A percentile compares a stretch with the other conserved stretches of the same genome.
phyloP scores from a whole-genome alignment of 768 basidiomycete genomes.

The Russula sp. region DNA sequence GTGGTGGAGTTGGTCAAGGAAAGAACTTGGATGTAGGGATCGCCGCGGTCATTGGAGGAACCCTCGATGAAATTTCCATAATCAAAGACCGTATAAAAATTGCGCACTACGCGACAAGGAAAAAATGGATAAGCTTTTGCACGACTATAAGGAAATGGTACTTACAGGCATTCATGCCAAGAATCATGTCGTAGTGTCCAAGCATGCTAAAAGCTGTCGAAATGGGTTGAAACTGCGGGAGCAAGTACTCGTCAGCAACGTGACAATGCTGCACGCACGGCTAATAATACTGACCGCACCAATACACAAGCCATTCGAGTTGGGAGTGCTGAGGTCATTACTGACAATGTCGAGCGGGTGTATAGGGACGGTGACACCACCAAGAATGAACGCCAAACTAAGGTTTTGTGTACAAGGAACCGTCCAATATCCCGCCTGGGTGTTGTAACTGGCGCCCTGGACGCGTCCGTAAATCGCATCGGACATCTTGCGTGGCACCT shows the following conservation, averaged over 20 bases:
- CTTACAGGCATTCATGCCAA: constrained; percentile 76
- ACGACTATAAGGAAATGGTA: not conserved
- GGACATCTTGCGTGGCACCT: constrained; percentile 66
- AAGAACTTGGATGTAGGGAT: constrained; percentile 66
- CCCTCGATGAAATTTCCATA: constrained; percentile 61
- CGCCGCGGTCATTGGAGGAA: constrained; percentile 36
- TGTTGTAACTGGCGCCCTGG: constrained; percentile 59
- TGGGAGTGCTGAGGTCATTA: constrained; percentile 41
- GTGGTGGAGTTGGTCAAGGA: constrained; percentile 45
- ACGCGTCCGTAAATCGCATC: constrained; percentile 80
- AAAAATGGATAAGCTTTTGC: not conserved
- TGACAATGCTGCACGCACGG: not conserved
- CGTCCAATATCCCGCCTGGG: constrained; percentile 51
- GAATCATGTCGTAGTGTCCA: constrained; percentile 74
- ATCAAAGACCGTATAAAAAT: constrained; percentile 63
- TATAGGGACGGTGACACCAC: constrained; percentile 58
- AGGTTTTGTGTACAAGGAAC: constrained; percentile 69
- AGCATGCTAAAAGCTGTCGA: constrained; percentile 71
- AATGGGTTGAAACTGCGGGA: constrained; percentile 68
- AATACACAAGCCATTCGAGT: constrained; percentile 41
- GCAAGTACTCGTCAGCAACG: constrained; percentile 8
- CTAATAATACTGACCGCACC: constrained; percentile 47
- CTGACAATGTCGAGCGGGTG: constrained; percentile 67
- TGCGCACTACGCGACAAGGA: constrained; percentile 48
- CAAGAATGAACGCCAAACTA: constrained; percentile 65